Base-by-base conservation (phyloP, 1,284 basidiomycete species). In the Hortiboletus rubellus region DNA sequence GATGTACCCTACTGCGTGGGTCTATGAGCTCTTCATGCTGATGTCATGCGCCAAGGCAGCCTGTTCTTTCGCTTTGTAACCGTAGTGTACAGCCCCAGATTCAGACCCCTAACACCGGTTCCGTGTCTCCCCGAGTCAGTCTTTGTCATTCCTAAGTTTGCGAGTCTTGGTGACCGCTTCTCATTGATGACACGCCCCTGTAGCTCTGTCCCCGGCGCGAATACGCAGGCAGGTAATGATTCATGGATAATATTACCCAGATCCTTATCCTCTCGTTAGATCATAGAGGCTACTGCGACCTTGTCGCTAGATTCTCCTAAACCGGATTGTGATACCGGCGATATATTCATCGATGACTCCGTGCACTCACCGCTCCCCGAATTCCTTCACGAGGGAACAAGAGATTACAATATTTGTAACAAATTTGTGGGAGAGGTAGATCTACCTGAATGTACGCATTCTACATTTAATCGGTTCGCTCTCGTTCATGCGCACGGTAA, bases 401-500 rank as follows among this genome's bases (percentile, higher is more conserved):
- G 24, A 7, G 33, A 37, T 31, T 14, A 30, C 24, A 5, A 41
- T 18, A 40, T 58, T 54, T 64, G 64, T 46, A 67, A 60, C 37
- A 69, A 69, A 15, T 88, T 82, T 62, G 82, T 88, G 7, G 87
- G 86, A 9, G 84, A 89, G 34, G 74, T 88, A 15, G 79, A 84
- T 58, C 75, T 87, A 8, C 84, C 82, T 15, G 84, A 88, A 71
- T 75, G 87, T 86, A 74, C 74, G 79, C 44, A 36, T 52, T 53
- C 18, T 40, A 15, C 9, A 11, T 63, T 55, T 44, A 46, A 44
- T 54, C 40, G 37, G 9, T 22, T 30, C 14, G 27, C 36, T 30
- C 17, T 31, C 3, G 15, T 33, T 58, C 30, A 56, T 10, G 5
- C n/a, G 22, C 22, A 22, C 22, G 3, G 18, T 53, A 52, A 7